Base-by-base conservation (phyloP, 2,329 filamentous ascomycete species). In the Cadophora gregata region DNA sequence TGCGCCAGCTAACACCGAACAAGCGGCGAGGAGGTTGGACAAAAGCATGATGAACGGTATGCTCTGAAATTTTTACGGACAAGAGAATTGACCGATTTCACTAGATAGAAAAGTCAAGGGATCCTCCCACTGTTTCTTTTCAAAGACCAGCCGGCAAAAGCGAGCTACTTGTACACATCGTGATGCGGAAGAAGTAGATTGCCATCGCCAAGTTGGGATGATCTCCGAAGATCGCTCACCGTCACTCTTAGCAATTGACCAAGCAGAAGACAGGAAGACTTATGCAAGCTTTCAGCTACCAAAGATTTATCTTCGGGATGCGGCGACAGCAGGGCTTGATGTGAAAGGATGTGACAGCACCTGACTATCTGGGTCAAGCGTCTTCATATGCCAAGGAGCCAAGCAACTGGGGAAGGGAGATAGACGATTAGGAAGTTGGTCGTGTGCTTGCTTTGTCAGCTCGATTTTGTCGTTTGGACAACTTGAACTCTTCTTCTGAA, bases 351-450 rank as follows among this genome's bases (percentile, higher is more conserved):
- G 38, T n/a, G 27, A 55, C 31, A 31, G 48, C 51, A 55, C 51
- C 51, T 55, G 16, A 55, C 51, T 55, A 55, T 31, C 27, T 8
- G 27, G 51, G 51, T 21, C 51, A 55, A 55, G 51, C 33, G 25
- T n/a, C 27, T 55, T 14, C 27, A 8, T 33, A 16, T 31, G 51
- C 51, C 51, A 55, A 55, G 51, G 9, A 10, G 51, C 51, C 27
- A 55, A 33, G 27, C 3, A 33, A n/a, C 3, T 55, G 27, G 51
- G 27, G 51, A 55, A n/a, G 21, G 16, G 48, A 51, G 48, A 51
- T 51, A 27, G 48, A 24, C 48, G 48, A 51, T 51, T 51, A 29
- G 48, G 48, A 51, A 51, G 51, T n/a, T 55, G 27, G 51, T 55
- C 51, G 51, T 55, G 27, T 55, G 51, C 29, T n/a, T 55, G 10